Base-by-base conservation (phyloP, 768 basidiomycete genomes). In the Suillus plorans region DNA sequence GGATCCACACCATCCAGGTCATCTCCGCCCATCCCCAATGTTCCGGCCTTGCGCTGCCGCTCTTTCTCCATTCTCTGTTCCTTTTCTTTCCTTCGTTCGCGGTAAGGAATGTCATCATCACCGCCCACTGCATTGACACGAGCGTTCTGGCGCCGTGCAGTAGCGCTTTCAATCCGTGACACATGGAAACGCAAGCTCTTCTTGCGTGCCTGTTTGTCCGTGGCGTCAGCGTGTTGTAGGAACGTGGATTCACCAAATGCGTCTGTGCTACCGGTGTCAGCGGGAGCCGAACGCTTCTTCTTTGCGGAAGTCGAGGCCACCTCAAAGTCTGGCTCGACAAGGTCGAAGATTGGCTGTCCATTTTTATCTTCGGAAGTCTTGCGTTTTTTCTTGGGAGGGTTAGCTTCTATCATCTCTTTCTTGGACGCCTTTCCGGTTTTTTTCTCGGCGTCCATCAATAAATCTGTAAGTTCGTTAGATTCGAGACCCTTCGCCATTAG, bases 51-150 rank as follows among this genome's bases (percentile, higher is more conserved):
- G 52, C 79, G 74, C 55, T 80, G 78, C 50, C 74, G 78, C 57
- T 81, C 81, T 73, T 82, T 85, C 60, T 82, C 83, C 60, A 83
- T 67, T 59, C 85, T 81, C 37, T 78, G 78, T 64, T 91, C 88
- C 67, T 80, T 83, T 65, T 86, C 86, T 73, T 85, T 89, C 78
- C 82, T 83, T 58, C 89, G 81, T 71, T 94, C 91, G 52, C 88
- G 84, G 71, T 96, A 94, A 20, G 97, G 97, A 56, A 99, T 82
- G 72, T 99, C 97, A 71, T 98, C 97, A 73, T 99, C 97, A 20
- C 97, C 97, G 37, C 92, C 91, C 61, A 88, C 74, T 5, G 90
- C 87, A 31, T 83, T 84, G 66, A 79, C 83, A 64, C 92, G 82
- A 7, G 94, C 94, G 36, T 86, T 86, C 63, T 87, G 85, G 62